Conservation (phyloP, 164 flowering plant genomes). For the Amborella trichopoda region DNA sequence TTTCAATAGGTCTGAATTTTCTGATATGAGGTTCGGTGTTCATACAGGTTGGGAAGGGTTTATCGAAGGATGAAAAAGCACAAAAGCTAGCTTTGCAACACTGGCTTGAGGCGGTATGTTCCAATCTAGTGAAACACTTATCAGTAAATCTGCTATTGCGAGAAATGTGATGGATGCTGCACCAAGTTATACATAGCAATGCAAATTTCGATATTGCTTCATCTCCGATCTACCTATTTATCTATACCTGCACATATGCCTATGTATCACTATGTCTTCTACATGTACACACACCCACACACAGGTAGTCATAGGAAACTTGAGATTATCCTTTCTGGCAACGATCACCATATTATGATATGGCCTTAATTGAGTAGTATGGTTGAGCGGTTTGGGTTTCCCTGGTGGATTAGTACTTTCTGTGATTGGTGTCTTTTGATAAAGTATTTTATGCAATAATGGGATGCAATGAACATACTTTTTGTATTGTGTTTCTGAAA, state of each 20-base stretch:
- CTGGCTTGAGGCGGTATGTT: conserved; percentile 87
- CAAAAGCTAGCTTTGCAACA: conserved; percentile 54
- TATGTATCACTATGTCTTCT: background rate
- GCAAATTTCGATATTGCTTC: background rate
- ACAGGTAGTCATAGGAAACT: too few relatives aligned
- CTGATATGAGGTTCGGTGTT: too few relatives aligned
- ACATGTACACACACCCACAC: background rate
- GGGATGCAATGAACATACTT: background rate
- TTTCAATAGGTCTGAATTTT: too few relatives aligned
- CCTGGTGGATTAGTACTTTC: background rate
- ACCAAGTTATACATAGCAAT: background rate
- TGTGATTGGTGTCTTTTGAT: background rate
- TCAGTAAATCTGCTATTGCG: too few relatives aligned
- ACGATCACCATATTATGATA: background rate
- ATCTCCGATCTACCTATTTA: background rate
- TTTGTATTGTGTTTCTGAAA: background rate
- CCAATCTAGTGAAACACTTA: too few relatives aligned
- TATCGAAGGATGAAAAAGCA: conserved; percentile 69
- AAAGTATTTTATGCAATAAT: background rate
- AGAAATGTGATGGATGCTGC: background rate
- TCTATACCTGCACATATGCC: background rate
- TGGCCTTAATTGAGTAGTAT: background rate
- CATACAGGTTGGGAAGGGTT: conserved; percentile 62
- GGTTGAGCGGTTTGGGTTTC: background rate
- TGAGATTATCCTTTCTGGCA: too few relatives aligned